Evolutionary conservation across 805 yeast species (phyloP).

Genomic region (Candida awuae): DNA sequence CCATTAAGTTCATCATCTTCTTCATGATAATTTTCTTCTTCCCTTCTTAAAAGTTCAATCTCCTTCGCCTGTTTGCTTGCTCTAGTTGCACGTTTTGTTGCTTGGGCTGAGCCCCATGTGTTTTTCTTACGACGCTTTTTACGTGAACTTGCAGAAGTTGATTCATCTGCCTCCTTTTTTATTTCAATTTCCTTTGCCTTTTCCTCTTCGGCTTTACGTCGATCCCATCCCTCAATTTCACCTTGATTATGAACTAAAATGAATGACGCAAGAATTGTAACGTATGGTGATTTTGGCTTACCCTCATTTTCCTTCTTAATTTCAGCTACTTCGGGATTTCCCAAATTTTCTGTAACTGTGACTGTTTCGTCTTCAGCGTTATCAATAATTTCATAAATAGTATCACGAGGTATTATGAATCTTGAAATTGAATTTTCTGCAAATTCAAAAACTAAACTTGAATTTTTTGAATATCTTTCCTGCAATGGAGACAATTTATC

Average conservation of each 20-base stretch:
- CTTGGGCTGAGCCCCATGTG: conserved; percentile 20
- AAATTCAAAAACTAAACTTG: conserved; percentile 79
- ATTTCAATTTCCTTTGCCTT: conserved; percentile 21
- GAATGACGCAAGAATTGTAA: conserved; percentile 41
- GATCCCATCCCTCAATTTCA: conserved; percentile 41
- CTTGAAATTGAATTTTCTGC: conserved; percentile 71
- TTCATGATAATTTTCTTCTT: conserved; percentile 14
- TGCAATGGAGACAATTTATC: conserved; percentile 68
- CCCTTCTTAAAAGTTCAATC: conserved; percentile 12
- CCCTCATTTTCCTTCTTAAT: conserved; percentile 12
- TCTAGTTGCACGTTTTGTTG: conserved; percentile 23
- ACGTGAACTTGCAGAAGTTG: conserved; percentile 16
- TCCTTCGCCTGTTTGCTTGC: conserved; percentile 14
- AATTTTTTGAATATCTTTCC: conserved; percentile 57
- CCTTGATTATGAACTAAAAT: conserved; percentile 43
- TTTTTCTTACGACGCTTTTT: conserved; percentile 20
- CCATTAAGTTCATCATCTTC: conserved; percentile 22
- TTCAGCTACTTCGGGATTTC: conserved; percentile 3
- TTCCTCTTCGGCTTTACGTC: conserved; percentile 24
- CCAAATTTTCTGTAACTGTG: conserved; percentile 11
- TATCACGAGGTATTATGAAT: conserved; percentile 65
- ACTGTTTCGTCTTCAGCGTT: conserved; percentile 20
- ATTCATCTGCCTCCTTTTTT: conserved; percentile 16
- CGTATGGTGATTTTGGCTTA: conserved; percentile 16
- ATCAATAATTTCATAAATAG: conserved; percentile 54